Base-by-base conservation (phyloP, 1,139 yeast species). In the Hyphopichia pseudoburtonii region DNA sequence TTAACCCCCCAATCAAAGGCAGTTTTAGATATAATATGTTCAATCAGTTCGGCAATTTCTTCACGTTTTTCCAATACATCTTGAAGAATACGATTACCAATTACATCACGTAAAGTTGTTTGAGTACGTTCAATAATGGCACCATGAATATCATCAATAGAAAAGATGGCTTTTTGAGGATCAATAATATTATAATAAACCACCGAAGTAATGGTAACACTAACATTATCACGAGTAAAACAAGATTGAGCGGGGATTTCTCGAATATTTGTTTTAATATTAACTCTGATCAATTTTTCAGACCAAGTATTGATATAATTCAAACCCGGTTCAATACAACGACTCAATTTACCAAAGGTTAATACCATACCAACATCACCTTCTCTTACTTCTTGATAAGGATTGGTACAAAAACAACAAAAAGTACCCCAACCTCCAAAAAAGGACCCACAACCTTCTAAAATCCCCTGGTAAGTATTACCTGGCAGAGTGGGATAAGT, bases 51-150 rank as follows among this genome's bases (percentile, higher is more conserved):
- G 19, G 89, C 89, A 47, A 83, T 75, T 57, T 82, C 86, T 50
- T 82, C 89, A 47, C 90, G 66, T 55, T 83, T 79, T 54, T 83
- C 89, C 50, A 83, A 83, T 33, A 82, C 85, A 51, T 83, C 89
- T 60, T 83, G 90, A 50, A 83, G 66, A 15, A 69, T 67, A 38
- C 87, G 65, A 28, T 83, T 72, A 47, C 90, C 90, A 42, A 82
- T 75, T 10, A 83, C 89, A 50, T 82, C 87, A 56, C 90, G 73
- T 50, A 83, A 65, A 3, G 90, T 83, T 32, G 88, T 83, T 58
- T 82, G 87, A 4, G 89, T 82, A 57, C 89, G 71, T 57, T 82
- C 89, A 41, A 70, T 62, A 40, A 83, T 71, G n/a, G 89, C 86
- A 28, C 61, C 64, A 45, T 72, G 70, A 42, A 82, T 78, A 51